These are phyloP conservation scores for Elongisporangium undulatum DNA, from an alignment of 352 stramenopile genomes.

Conservation along the genomic window DNA sequence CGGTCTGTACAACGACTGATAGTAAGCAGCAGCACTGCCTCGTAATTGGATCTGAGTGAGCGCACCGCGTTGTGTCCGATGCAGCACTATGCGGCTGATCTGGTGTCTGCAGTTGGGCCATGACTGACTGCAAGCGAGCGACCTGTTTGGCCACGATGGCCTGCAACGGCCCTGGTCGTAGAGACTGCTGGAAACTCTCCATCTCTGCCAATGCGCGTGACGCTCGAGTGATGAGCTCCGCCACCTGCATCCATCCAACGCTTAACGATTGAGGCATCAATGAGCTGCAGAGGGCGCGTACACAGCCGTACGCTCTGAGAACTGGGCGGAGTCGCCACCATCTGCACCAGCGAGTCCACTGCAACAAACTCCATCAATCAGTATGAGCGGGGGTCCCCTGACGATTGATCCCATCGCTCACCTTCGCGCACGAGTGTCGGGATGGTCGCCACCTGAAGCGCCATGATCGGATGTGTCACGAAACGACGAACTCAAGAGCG, in stretches of 20 bases:
- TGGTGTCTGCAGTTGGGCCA: slow-evolving; percentile 22
- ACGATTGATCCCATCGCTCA: slow-evolving; percentile 2
- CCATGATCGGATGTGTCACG: not conserved
- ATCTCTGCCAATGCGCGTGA: slow-evolving; percentile 21
- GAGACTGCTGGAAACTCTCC: slow-evolving; percentile 31
- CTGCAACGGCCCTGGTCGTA: slow-evolving; percentile 37
- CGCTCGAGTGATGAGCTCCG: not conserved
- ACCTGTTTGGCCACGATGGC: slow-evolving; percentile 48
- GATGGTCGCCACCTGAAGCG: slow-evolving; percentile 30
- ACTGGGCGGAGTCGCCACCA: slow-evolving; percentile 2
- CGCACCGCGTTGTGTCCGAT: slow-evolving; percentile 3
- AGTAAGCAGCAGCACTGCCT: not conserved
- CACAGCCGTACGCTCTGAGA: not conserved
- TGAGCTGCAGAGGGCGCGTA: not conserved
- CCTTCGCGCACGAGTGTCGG: slow-evolving; percentile 42
- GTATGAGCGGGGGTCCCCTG: not conserved
- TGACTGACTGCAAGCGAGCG: slow-evolving; percentile 20
- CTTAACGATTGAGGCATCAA: not conserved
- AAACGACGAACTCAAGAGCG: not conserved
- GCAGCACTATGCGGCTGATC: not conserved
- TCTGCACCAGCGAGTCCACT: slow-evolving; percentile 27
- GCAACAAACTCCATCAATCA: slow-evolving; percentile 2
- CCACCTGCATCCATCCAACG: not conserved
- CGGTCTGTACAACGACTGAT: not conserved
- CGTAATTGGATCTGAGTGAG: not conserved